Evolutionary conservation across 306 rosid species (phyloP).

Genomic region (Spatholobus suberectus): DNA sequence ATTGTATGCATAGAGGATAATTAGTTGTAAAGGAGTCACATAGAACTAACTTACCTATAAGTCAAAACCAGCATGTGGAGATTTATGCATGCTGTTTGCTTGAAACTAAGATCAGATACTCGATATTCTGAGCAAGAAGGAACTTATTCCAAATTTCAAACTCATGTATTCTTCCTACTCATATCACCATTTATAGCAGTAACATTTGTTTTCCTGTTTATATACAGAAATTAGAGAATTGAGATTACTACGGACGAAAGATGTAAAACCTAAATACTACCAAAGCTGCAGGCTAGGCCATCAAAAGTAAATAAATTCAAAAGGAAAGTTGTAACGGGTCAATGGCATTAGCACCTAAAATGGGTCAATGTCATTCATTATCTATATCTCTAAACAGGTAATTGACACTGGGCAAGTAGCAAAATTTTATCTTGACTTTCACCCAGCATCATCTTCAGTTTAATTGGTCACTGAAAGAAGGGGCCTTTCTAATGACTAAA

Average conservation of each 20-base stretch:
- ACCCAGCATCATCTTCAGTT: constrained; percentile 31
- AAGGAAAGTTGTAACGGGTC: constrained; percentile 17
- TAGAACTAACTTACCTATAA: background rate
- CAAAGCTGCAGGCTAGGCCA: constrained; percentile 15
- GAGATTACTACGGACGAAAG: constrained; percentile 20
- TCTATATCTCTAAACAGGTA: constrained; percentile 27
- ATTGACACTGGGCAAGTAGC: constrained; percentile 4
- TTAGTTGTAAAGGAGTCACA: background rate
- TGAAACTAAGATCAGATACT: constrained; percentile 10
- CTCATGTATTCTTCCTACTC: constrained; percentile 4
- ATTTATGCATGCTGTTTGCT: background rate
- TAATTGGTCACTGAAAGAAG: constrained; percentile 46
- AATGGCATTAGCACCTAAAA: constrained; percentile 21
- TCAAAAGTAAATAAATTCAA: background rate
- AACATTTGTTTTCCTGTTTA: constrained; percentile 1
- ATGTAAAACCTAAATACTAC: constrained; percentile 11
- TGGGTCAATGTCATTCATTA: constrained; percentile 31
- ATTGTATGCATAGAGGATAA: background rate
- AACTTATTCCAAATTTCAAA: background rate
- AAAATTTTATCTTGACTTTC: constrained; percentile 25
- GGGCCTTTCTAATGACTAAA: constrained; percentile 43
- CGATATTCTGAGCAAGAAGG: background rate
- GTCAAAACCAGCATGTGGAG: background rate
- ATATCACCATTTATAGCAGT: constrained; percentile 1
- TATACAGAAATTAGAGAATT: constrained; percentile 20